Evolutionary conservation across 2,329 filamentous ascomycete species (phyloP).

Genomic region (Trichocomaceae sp.): DNA sequence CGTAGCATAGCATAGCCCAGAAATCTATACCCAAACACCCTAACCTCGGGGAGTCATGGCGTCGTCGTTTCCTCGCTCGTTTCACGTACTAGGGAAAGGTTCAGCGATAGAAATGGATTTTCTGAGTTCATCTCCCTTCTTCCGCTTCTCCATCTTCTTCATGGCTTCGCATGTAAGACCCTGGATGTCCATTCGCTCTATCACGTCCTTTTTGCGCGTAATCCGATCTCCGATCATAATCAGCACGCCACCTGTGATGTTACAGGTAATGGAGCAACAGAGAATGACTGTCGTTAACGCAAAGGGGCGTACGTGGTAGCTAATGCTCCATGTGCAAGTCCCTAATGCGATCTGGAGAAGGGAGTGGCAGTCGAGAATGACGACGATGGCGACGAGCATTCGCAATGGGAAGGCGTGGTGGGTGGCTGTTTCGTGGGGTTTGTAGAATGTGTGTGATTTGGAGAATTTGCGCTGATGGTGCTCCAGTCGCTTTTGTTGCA

Average conservation of each 20-base stretch:
- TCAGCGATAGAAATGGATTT: not conserved
- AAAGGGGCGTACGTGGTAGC: constrained; percentile 60
- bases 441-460: constrained; percentile 82
- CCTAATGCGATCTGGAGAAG: constrained; percentile 74
- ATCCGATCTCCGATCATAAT: constrained; percentile 70
- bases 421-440: constrained; percentile 76
- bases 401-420: constrained; percentile 72
- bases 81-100: not conserved
- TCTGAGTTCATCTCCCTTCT: constrained; percentile 31
- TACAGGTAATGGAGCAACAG: constrained; percentile 68
- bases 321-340: constrained; percentile 70
- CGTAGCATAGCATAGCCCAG: not conserved
- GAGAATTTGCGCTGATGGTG: constrained; percentile 75
- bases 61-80: not conserved
- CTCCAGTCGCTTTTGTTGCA: constrained; percentile 62
- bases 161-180: constrained; percentile 64
- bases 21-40: not conserved
- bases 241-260: constrained; percentile 67
- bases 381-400: constrained; percentile 68
- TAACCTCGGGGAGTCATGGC: no score
- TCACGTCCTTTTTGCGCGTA: constrained; percentile 78
- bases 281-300: constrained; percentile 77
- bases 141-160: constrained; percentile 48
- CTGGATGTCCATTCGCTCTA: constrained; percentile 69
- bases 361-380: constrained; percentile 72